Evolutionary conservation across 805 yeast genomes (phyloP).

Genomic region (Vanderwaltozyma tropicalis): DNA sequence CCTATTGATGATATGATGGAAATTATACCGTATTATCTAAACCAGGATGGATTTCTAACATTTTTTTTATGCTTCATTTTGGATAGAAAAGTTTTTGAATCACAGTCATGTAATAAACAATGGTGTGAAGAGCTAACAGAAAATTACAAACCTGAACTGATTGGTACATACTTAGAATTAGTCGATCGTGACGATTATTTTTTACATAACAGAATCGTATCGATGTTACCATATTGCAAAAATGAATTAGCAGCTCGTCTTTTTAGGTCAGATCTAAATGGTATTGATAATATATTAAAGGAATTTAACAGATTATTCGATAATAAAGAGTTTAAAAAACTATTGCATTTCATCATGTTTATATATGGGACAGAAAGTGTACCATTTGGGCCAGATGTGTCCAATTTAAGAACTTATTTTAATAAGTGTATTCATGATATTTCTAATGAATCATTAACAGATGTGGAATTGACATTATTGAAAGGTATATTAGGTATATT

Average conservation of each 20-base stretch:
- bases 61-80: conserved; percentile 16
- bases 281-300: conserved; percentile 1
- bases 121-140: conserved; percentile 10
- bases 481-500: conserved; percentile 13
- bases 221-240: conserved; percentile 13
- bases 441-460: conserved; percentile 11
- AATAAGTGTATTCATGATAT: conserved; percentile 17
- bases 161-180: conserved; percentile 8
- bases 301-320: conserved; percentile 17
- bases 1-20: conserved; percentile 16
- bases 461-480: conserved; percentile 20
- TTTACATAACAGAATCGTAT: conserved; percentile 17
- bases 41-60: conserved; percentile 3
- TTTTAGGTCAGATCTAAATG: not conserved
- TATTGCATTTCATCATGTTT: conserved; percentile 20
- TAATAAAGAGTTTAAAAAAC: conserved; percentile 8
- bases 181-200: conserved; percentile 14
- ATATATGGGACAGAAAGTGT: conserved; percentile 15
- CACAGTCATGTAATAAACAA: conserved; percentile 8
- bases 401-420: conserved; percentile 9
- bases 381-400: conserved; percentile 7
- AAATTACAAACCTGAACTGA: not conserved
- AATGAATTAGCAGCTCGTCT: conserved; percentile 7
- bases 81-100: conserved; percentile 21
- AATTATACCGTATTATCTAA: conserved; percentile 4